Percentiles rank a stretch among this genome's conserved stretches.
phyloP scores from a whole-genome alignment of 768 basidiomycete genomes.

The Rhizopogon vesiculosus region DNA sequence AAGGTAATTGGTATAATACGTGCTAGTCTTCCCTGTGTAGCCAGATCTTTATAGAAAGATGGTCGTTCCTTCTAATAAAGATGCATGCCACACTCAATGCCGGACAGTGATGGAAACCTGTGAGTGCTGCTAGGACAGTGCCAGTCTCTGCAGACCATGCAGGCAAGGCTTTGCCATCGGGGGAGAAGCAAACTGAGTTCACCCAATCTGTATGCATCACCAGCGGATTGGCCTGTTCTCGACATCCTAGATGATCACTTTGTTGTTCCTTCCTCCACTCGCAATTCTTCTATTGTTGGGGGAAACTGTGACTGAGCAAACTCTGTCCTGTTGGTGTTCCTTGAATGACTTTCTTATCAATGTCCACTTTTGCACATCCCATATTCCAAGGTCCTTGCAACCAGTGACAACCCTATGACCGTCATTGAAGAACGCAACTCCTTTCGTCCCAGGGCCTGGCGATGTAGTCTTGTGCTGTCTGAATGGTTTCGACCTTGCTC shows the following conservation, averaged over 20 bases:
- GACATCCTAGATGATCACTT: slow-evolving; percentile 10
- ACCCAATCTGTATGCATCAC: slow-evolving; percentile 10
- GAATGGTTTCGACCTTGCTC: no score
- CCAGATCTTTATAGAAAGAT: no score
- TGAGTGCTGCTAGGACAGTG: neutral
- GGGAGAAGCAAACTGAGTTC: slow-evolving; percentile 10
- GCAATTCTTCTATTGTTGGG: neutral
- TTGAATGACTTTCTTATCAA: neutral
- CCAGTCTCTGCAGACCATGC: slow-evolving; percentile 4
- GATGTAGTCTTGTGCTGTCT: slow-evolving; percentile 13
- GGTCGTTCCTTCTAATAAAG: no score
- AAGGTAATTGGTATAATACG: no score
- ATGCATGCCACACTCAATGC: slow-evolving; percentile 29
- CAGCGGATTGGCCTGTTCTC: slow-evolving; percentile 24
- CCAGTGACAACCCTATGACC: slow-evolving; percentile 24
- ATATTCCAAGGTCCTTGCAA: slow-evolving; percentile 9
- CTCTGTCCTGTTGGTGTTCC: neutral
- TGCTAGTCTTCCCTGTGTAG: no score
- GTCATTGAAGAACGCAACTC: slow-evolving; percentile 23
- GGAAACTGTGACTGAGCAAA: slow-evolving; percentile 7
- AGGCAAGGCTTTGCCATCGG: slow-evolving; percentile 4
- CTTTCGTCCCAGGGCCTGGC: slow-evolving; percentile 9
- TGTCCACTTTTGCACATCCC: neutral
- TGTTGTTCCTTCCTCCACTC: neutral
- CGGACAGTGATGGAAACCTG: neutral